Conservation (phyloP, 306 rosid species). For the Geum urbanum region DNA sequence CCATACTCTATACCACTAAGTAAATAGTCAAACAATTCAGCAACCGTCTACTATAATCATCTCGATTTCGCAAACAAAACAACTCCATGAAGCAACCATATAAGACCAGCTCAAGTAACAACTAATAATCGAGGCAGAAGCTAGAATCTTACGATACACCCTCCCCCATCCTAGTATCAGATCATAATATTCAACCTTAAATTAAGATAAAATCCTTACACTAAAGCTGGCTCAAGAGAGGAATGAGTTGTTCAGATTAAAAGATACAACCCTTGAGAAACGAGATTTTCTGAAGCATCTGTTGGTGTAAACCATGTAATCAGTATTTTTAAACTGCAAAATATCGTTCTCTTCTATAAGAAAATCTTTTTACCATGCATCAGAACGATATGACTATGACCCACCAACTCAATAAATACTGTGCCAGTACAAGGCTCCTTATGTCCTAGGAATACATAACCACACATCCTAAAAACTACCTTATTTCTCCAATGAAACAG, state of each 20-base stretch:
- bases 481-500: neutral
- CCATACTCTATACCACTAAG: neutral
- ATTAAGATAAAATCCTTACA: conserved; percentile 4
- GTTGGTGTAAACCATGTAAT: neutral
- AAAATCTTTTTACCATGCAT: neutral
- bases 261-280: too few species aligned
- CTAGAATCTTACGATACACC: neutral
- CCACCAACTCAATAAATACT: neutral
- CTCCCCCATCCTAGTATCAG: neutral
- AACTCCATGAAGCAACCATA: neutral
- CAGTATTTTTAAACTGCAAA: neutral
- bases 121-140: neutral
- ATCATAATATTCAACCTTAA: neutral
- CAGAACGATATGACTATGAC: neutral
- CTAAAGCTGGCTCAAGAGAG: neutral
- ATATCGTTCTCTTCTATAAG: neutral
- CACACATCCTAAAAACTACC: neutral
- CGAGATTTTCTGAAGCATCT: too few species aligned
- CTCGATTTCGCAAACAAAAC: neutral
- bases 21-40: neutral
- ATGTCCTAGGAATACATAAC: neutral
- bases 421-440: neutral
- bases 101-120: neutral
- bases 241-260: neutral
- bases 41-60: neutral